Percentiles rank a stretch among this genome's conserved stretches.
Evolutionary conservation across 345 rosid species (phyloP).

Genomic region (Sapria himalayana): DNA sequence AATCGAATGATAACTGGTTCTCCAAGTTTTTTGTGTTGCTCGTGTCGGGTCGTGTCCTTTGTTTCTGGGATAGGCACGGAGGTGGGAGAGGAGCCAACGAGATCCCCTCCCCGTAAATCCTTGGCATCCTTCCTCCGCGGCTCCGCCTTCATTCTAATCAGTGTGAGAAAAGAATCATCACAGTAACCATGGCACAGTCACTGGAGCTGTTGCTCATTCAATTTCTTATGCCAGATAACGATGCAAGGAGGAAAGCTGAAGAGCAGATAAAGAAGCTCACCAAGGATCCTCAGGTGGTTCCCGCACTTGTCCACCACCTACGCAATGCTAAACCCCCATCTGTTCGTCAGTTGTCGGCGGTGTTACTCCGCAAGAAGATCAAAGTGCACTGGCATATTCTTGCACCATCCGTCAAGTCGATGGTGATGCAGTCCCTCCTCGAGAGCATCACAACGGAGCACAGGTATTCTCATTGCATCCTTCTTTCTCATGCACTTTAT

Average conservation of each 20-base stretch:
- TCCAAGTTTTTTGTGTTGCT: no score
- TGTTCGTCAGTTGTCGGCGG: slow-evolving; percentile 98
- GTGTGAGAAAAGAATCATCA: no score
- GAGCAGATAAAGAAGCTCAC: slow-evolving; percentile 90
- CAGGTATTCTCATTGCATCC: no score
- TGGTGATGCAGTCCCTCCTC: slow-evolving; percentile 68
- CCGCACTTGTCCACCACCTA: slow-evolving; percentile 85
- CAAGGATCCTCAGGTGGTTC: slow-evolving; percentile 96
- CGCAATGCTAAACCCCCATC: slow-evolving; percentile 98
- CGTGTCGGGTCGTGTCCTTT: no score
- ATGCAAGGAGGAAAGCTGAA: slow-evolving; percentile 91
- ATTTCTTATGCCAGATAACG: slow-evolving; percentile 97
- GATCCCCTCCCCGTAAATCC: no score
- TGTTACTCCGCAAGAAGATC: slow-evolving; percentile 94
- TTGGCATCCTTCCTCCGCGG: no score
- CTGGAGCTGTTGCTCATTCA: slow-evolving; percentile 79
- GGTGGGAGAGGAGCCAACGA: no score
- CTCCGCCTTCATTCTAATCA: no score
- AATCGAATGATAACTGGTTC: no score
- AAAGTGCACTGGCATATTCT: slow-evolving; percentile 99
- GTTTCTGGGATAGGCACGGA: no score
- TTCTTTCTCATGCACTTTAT: no score
- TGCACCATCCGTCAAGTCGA: slow-evolving; percentile 51
- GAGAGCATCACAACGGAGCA: slow-evolving; percentile 92
- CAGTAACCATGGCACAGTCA: slow-evolving; percentile 78